Evolutionary conservation across 345 rosid species (phyloP).

Genomic region (Gossypium bickii): DNA sequence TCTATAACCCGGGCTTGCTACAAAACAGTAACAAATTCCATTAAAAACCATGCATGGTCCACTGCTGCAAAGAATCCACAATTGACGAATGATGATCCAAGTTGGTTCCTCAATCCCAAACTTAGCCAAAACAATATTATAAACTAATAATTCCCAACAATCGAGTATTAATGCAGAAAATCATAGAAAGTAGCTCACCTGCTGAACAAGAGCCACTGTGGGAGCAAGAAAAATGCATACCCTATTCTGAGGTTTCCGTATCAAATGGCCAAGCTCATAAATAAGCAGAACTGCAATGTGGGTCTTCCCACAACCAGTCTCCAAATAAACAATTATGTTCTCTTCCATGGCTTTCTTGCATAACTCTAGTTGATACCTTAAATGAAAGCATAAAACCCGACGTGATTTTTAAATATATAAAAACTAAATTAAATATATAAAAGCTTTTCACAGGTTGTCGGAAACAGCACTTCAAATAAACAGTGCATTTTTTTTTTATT

Average conservation of each 20-base stretch:
- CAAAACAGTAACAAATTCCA: conserved; percentile 23
- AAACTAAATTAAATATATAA: background rate
- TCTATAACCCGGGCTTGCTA: conserved; percentile 91
- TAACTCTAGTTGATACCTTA: conserved; percentile 84
- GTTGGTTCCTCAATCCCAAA: background rate
- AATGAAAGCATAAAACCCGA: conserved; percentile 15
- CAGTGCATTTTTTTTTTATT: background rate
- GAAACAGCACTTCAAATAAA: background rate
- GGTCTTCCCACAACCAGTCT: conserved; percentile 94
- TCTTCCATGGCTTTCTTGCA: conserved; percentile 78
- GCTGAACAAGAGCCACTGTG: conserved; percentile 78
- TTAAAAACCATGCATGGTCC: conserved; percentile 12
- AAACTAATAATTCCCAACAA: background rate
- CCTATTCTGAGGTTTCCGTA: conserved; percentile 57
- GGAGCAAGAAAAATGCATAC: conserved; percentile 90
- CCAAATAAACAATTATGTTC: conserved; percentile 75
- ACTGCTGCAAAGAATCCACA: background rate
- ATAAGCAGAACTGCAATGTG: conserved; percentile 91
- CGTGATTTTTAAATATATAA: background rate
- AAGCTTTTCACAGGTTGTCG: background rate
- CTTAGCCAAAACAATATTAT: background rate
- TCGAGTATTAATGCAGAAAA: background rate
- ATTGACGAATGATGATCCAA: background rate
- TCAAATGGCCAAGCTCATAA: conserved; percentile 59
- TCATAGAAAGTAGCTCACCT: conserved; percentile 40